Conservation (phyloP, 345 rosid genomes). For the Arabis alpina region DNA sequence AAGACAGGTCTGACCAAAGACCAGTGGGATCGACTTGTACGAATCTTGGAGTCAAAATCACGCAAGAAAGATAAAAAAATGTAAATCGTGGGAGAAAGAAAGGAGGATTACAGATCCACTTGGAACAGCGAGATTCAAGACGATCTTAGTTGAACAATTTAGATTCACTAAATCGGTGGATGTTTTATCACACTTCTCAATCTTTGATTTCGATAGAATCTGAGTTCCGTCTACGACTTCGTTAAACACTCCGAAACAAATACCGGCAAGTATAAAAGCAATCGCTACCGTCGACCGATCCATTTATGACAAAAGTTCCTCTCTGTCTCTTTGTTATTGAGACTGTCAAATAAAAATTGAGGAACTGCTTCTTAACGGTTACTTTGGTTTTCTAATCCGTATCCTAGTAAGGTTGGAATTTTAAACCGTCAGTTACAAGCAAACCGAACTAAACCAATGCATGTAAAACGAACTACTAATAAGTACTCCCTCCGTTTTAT, state of each 20-base stretch:
- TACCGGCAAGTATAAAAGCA: constrained; percentile 4
- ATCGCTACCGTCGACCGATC: neutral
- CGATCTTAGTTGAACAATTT: constrained; percentile 41
- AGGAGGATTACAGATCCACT: constrained; percentile 40
- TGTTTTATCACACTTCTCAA: constrained; percentile 39
- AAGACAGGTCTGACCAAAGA: no score
- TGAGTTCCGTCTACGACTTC: no score
- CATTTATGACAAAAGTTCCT: constrained; percentile 14
- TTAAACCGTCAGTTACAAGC: neutral
- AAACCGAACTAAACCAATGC: constrained; percentile 7
- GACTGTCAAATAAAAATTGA: constrained; percentile 5
- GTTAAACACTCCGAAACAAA: neutral
- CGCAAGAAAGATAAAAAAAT: no score
- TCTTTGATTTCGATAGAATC: constrained; percentile 40
- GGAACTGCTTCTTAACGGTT: constrained; percentile 24
- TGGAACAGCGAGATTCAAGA: constrained; percentile 44
- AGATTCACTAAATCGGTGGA: constrained; percentile 31
- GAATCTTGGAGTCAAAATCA: no score
- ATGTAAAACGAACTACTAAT: no score
- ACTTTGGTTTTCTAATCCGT: constrained; percentile 9
- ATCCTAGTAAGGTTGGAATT: neutral
- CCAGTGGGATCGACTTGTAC: no score
- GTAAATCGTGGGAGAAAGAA: no score
- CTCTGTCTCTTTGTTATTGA: neutral
- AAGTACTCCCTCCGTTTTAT: no score